A percentile compares a stretch with the other conserved stretches of the same genome.
Evolutionary conservation across 2,329 filamentous ascomycete species (phyloP).

Genomic region (Colletotrichum abscissum): DNA sequence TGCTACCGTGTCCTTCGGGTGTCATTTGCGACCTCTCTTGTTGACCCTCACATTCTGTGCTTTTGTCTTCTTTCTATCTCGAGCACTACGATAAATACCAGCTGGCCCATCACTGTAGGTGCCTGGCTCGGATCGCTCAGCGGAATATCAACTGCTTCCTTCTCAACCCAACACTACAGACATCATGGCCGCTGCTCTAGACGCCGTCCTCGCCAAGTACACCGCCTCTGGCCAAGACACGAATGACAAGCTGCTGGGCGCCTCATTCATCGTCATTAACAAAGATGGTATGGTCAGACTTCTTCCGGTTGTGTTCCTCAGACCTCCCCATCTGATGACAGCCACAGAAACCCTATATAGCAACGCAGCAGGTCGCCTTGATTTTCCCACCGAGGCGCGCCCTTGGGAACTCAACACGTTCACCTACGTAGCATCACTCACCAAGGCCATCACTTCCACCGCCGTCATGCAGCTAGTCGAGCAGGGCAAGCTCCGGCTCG

Average conservation of each 20-base stretch:
- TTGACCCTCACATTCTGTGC: not conserved
- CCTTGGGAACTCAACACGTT: slow-evolving; percentile 48
- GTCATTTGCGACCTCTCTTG: not conserved
- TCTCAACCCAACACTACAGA: too few relatives aligned
- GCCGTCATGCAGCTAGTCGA: slow-evolving; percentile 55
- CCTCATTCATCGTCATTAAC: slow-evolving; percentile 48
- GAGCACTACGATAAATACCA: not conserved
- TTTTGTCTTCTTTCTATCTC: not conserved
- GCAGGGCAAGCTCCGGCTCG: slow-evolving; percentile 45
- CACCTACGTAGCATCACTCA: slow-evolving; percentile 54
- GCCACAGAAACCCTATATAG: slow-evolving; percentile 47
- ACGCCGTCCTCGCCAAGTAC: slow-evolving; percentile 44
- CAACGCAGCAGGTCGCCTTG: slow-evolving; percentile 49
- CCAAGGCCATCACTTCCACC: slow-evolving; percentile 53
- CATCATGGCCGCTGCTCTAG: slow-evolving; percentile 7
- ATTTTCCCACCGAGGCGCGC: slow-evolving; percentile 42
- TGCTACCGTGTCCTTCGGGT: slow-evolving; percentile 22
- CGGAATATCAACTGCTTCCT: not conserved
- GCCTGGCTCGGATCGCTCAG: not conserved
- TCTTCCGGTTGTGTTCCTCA: not conserved
- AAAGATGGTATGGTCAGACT: slow-evolving; percentile 47
- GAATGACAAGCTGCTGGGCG: slow-evolving; percentile 48
- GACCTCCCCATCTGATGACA: not conserved
- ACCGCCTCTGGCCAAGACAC: slow-evolving; percentile 43
- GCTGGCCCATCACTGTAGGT: not conserved